phyloP scores from a whole-genome alignment of 208 protist genomes.

The Leishmania lainsoni region DNA sequence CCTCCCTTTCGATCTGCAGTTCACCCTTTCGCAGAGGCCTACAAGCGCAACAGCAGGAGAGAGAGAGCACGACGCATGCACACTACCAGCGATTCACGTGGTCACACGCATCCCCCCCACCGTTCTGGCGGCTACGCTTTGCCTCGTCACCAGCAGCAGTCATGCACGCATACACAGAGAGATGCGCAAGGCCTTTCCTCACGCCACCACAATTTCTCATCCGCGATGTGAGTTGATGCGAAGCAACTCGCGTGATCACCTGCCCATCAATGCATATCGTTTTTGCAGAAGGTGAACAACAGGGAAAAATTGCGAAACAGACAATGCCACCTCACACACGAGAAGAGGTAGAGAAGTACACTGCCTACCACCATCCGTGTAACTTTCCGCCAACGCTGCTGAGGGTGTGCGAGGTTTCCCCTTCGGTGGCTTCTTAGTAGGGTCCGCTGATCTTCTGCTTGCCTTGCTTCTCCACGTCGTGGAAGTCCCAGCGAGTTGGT shows the following conservation, averaged over 20 bases:
- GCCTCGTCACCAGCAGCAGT: background rate
- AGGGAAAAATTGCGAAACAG: background rate
- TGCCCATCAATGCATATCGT: background rate
- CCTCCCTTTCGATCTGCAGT: background rate
- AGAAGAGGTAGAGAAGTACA: background rate
- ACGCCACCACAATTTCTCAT: background rate
- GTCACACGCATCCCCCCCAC: background rate
- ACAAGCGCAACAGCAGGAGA: no score
- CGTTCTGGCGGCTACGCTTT: background rate
- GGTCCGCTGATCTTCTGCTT: constrained; percentile 89
- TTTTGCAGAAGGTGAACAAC: background rate
- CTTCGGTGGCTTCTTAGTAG: constrained; percentile 42
- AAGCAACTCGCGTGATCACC: background rate
- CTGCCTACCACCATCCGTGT: background rate
- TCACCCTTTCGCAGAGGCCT: no score
- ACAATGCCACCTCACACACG: background rate
- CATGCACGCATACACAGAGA: background rate
- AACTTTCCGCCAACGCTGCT: background rate
- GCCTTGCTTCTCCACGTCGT: constrained; percentile 87
- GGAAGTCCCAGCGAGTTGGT: constrained; percentile 90
- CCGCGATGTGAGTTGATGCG: background rate
- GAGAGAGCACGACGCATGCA: no score
- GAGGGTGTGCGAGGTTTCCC: background rate
- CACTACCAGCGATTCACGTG: background rate
- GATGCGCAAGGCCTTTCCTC: background rate